Evolutionary conservation across 148 eudicot species (phyloP).

Genomic region (Arctostaphylos glauca): DNA sequence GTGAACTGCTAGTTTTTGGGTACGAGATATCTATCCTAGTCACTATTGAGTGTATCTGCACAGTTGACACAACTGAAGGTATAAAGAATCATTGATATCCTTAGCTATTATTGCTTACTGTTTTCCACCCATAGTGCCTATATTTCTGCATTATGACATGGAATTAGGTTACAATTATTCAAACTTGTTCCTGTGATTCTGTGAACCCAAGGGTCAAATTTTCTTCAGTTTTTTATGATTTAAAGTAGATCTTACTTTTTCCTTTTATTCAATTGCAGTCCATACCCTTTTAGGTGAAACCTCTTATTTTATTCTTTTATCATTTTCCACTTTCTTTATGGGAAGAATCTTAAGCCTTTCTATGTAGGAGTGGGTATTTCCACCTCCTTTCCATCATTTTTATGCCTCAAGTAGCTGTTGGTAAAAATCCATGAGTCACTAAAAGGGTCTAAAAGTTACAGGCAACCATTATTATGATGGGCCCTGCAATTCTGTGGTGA

Average conservation of each 20-base stretch:
- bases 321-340: background rate
- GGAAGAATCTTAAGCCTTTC: background rate
- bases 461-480: constrained; percentile 4
- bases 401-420: background rate
- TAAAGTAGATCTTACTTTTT: background rate
- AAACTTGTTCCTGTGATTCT: no score
- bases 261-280: background rate
- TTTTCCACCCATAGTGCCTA: background rate
- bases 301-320: background rate
- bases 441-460: background rate
- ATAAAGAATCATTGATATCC: background rate
- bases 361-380: background rate
- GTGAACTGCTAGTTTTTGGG: background rate
- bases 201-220: no score
- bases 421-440: background rate
- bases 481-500: background rate
- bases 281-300: background rate
- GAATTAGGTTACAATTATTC: no score
- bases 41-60: no score
- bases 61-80: no score
- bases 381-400: background rate
- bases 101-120: background rate
- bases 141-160: background rate
- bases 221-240: no score
- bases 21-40: no score